Evolutionary conservation across 192 early-diverging fungal genomes (phyloP).

Genomic region (Funneliformis mosseae): DNA sequence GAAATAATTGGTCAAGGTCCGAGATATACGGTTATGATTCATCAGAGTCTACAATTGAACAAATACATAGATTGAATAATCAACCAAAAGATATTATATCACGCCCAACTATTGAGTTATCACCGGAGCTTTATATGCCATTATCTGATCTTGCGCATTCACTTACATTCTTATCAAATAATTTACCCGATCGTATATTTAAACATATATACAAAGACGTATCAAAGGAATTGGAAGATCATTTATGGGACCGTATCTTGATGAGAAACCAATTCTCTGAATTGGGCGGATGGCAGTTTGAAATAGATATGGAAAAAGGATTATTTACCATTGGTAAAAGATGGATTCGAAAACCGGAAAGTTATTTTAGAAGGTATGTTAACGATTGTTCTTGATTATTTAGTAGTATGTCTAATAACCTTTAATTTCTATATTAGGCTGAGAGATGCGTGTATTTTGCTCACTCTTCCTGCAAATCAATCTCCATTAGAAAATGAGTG

Average conservation of each 20-base stretch:
- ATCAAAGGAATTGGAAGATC: constrained; percentile 52
- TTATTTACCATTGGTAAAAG: constrained; percentile 45
- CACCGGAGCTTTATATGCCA: constrained; percentile 53
- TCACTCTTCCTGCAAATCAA: constrained; percentile 41
- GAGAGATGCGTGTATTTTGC: constrained; percentile 41
- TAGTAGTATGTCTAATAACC: not conserved
- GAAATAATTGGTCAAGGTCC: constrained; percentile 52
- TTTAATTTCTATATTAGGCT: constrained; percentile 38
- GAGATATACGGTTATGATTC: constrained; percentile 18
- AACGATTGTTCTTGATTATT: not conserved
- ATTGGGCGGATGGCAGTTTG: constrained; percentile 49
- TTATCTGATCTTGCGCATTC: constrained; percentile 46
- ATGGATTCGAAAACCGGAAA: constrained; percentile 57
- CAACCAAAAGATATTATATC: not conserved
- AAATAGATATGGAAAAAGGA: constrained; percentile 50
- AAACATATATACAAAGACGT: constrained; percentile 43
- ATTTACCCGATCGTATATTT: constrained; percentile 44
- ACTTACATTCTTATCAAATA: constrained; percentile 42
- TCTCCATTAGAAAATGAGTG: constrained; percentile 6
- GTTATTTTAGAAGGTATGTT: constrained; percentile 49
- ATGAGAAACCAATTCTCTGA: constrained; percentile 57
- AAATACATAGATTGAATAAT: constrained; percentile 1
- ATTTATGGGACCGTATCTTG: constrained; percentile 56
- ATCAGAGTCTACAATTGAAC: not conserved
- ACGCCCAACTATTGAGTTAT: constrained; percentile 43